A percentile compares a stretch with the other conserved stretches of the same genome.
These are phyloP conservation scores for Candida qinlingensis DNA, from an alignment of 805 yeast genomes.

Conservation along the genomic window DNA sequence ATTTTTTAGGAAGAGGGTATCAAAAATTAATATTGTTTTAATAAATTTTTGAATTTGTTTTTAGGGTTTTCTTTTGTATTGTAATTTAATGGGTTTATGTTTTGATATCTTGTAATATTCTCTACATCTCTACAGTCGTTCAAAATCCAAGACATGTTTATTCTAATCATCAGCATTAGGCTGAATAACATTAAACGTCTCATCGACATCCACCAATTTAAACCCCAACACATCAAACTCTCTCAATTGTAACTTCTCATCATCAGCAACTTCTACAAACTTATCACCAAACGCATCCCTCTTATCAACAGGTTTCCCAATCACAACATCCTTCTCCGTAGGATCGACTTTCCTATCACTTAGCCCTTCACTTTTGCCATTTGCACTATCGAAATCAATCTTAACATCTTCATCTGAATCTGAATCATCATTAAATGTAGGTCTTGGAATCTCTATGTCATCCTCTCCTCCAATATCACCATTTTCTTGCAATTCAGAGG, in stretches of 20 bases:
- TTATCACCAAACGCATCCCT: constrained; percentile 16
- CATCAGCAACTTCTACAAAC: constrained; percentile 16
- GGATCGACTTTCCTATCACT: constrained; percentile 3
- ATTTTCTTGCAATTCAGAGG: not conserved
- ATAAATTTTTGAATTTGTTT: constrained; percentile 1
- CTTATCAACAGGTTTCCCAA: constrained; percentile 19
- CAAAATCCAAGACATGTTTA: too few relatives aligned
- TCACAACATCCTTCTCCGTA: constrained; percentile 5
- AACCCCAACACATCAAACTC: constrained; percentile 19
- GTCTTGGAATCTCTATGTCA: constrained; percentile 34
- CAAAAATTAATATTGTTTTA: constrained; percentile 5
- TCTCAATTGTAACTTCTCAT: constrained; percentile 7
- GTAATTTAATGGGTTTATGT: constrained; percentile 3
- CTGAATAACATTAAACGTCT: constrained; percentile 13
- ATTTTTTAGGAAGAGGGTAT: not conserved
- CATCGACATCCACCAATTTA: constrained; percentile 14
- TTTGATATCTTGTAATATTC: not conserved
- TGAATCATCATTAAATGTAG: constrained; percentile 28
- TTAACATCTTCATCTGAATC: constrained; percentile 25
- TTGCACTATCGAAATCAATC: constrained; percentile 4
- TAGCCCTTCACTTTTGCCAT: not conserved
- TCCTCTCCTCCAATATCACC: constrained; percentile 21
- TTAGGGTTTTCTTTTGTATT: not conserved
- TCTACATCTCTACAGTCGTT: not conserved
- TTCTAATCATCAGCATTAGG: constrained; percentile 14